Evolutionary conservation across 331 rosid genomes (phyloP).

Genomic region (Rhamnella rubrinervis): DNA sequence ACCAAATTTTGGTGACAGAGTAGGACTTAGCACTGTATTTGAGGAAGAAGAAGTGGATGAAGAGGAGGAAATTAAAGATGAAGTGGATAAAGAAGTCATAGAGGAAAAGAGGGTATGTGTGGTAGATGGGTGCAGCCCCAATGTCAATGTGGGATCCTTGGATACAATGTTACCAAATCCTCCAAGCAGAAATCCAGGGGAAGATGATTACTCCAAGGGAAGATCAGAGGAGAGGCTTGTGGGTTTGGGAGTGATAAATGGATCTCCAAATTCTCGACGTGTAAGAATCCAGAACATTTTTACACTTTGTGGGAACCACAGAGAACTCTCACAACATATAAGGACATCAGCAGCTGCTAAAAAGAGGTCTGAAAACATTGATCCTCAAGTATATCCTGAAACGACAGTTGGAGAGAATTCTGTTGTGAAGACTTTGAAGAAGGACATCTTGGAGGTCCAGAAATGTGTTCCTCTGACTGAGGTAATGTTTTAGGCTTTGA

Average conservation of each 20-base stretch:
- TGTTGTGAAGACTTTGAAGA: background rate
- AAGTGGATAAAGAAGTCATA: slow-evolving; percentile 70
- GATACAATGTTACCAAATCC: slow-evolving; percentile 2
- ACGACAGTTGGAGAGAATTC: slow-evolving; percentile 1
- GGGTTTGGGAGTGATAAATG: slow-evolving; percentile 24
- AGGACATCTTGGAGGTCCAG: slow-evolving; percentile 1
- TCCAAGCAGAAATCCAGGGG: slow-evolving; percentile 34
- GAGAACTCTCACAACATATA: slow-evolving; percentile 69
- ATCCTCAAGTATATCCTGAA: slow-evolving; percentile 9
- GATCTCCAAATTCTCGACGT: slow-evolving; percentile 32
- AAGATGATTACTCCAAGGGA: slow-evolving; percentile 34
- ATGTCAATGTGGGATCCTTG: slow-evolving; percentile 15
- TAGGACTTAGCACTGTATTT: slow-evolving; percentile 66
- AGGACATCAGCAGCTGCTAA: slow-evolving; percentile 42
- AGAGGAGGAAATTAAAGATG: slow-evolving; percentile 54
- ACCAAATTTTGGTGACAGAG: slow-evolving; percentile 47
- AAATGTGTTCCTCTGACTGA: slow-evolving; percentile 3
- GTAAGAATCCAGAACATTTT: slow-evolving; percentile 81
- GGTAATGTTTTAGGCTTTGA: background rate
- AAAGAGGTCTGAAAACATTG: slow-evolving; percentile 27
- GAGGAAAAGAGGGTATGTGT: slow-evolving; percentile 71
- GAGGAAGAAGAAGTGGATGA: slow-evolving; percentile 60
- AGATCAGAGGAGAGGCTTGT: slow-evolving; percentile 36
- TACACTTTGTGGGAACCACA: slow-evolving; percentile 90
- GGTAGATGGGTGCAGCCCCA: slow-evolving; percentile 36